Base-by-base conservation (phyloP, 345 rosid genomes). In the Dipteronia dyeriana region DNA sequence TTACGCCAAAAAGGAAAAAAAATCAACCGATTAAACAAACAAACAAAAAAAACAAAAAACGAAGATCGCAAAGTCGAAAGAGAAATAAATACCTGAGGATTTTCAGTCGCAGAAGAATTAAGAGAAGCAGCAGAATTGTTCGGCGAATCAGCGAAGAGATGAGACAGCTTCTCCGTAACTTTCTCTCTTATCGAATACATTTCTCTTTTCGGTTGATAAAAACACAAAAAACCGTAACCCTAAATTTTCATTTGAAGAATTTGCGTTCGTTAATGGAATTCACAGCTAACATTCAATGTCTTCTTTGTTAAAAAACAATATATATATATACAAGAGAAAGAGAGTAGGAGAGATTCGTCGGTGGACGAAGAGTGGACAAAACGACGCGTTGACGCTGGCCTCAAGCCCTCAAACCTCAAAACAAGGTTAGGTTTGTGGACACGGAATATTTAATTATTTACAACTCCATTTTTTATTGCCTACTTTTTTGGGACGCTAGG, bases 111-210 rank as follows among this genome's bases (percentile, higher is more conserved):
- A 29, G 90, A 71, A 70, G 90, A 34, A 34, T 34, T 84, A 13
- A 85, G 77, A 39, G 86, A 10, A 45, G 12, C 49, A 10, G 49
- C 38, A 60, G 87, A 70, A 78, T 84, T 74, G 68, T 63, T 66
- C 0, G 87, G 82, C 3, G 98, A 87, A 84, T 88, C 90, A 14
- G 87, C 80, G 70, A 95, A 87, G 70, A 91, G 84, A 81, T 93
- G 87, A 19, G 97, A 90, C 2, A 93, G 88, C 83, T 86, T 90
- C 75, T 90, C 89, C 0, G 97, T 82, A 14, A 93, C 90, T 61
- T 90, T 95, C 31, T 90, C 94, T 79, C 87, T 93, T 65, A 91
- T 85, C 54, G 92, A 16, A 69, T 85, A 71, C 99, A 95, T 93
- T 41, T 20, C 59, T 67, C 13, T 63, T 76, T 76, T 17, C 2